These are phyloP conservation scores for Dioscorea dumetorum DNA, from an alignment of 106 monocot genomes.

Conservation along the genomic window DNA sequence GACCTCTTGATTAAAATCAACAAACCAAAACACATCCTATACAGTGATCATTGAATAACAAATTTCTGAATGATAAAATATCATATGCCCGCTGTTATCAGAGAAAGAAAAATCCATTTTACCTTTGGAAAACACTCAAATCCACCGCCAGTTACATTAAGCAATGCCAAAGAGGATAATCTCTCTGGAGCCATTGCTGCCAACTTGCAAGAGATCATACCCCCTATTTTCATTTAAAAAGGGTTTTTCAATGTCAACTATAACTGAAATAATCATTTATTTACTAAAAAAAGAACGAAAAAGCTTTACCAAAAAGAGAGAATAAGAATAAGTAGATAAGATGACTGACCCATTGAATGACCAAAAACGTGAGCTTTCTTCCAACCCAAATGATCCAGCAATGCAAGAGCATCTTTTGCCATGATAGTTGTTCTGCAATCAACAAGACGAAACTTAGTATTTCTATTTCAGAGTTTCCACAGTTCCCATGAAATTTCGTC, in stretches of 20 bases:
- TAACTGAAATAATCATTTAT: not conserved
- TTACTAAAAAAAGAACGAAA: slow-evolving; percentile 3
- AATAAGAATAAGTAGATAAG: not conserved
- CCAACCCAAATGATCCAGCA: slow-evolving; percentile 93
- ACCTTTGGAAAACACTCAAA: slow-evolving; percentile 94
- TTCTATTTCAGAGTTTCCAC: not conserved
- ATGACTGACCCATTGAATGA: slow-evolving; percentile 95
- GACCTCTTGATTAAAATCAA: no score
- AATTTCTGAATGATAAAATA: no score
- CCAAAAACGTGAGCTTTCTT: slow-evolving; percentile 91
- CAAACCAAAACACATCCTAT: no score
- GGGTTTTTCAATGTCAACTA: not conserved
- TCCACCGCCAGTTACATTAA: slow-evolving; percentile 95
- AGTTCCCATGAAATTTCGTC: no score
- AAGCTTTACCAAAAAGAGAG: no score
- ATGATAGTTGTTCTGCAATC: slow-evolving; percentile 72
- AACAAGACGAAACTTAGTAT: not conserved
- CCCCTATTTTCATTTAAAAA: slow-evolving; percentile 39
- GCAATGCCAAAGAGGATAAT: slow-evolving; percentile 77
- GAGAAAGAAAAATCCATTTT: not conserved
- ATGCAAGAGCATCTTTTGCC: slow-evolving; percentile 82
- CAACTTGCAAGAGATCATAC: slow-evolving; percentile 93
- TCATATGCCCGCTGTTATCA: not conserved
- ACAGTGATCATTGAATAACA: no score
- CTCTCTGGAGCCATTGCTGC: slow-evolving; percentile 80